Base-by-base conservation (phyloP, 2,329 filamentous ascomycete species). In the Aspergillus piperis region DNA sequence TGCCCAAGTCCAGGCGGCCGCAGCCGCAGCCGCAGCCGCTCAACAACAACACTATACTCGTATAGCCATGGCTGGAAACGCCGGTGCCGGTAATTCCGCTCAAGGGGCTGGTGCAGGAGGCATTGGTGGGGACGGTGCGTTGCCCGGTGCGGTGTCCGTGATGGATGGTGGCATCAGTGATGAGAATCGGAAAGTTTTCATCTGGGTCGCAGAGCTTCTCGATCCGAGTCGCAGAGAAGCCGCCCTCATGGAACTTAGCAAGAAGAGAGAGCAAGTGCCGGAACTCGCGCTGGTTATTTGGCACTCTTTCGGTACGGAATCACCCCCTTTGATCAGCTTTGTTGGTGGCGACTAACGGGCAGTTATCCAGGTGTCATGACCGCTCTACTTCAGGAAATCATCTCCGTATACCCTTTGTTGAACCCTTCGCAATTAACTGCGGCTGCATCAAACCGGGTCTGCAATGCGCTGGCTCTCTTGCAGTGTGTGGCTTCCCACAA, bases 401-500 rank as follows among this genome's bases (percentile, higher is more conserved):
- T 99, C 73, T 97, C 94, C 10, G 95, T 99, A 58, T 99, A 99
- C 75, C 96, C 92, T 27, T 86, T 99, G 4, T 86, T 99, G 70
- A 99, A 96, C 76, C 95, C 95, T 5, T 97, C 92, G 53, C 94
- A 98, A 80, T 86, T 99, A 70, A 99, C 95, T 7, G 95, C 95
- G 2, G 93, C 95, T n/a, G 94, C 95, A 15, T 96, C 91, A 3
- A 99, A 99, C 80, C 85, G 95, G 66, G 95, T 99, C 60, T 99
- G 95, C 81, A 99, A 99, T 77, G 95, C 95, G 39, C 85, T 99
- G 64, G 95, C 95, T 27, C 85, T 99, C 63, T 84, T 99, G 50
- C 95, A 99, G 78, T 99, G 95, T 73, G 95, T 99, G 63, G 95
- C 95, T 41, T 96, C 92, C 50, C 95, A 99, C 81, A 96, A 96